Evolutionary conservation across 176 grass and related monocot species (phyloP).

Genomic region (Triticum monococcum): DNA sequence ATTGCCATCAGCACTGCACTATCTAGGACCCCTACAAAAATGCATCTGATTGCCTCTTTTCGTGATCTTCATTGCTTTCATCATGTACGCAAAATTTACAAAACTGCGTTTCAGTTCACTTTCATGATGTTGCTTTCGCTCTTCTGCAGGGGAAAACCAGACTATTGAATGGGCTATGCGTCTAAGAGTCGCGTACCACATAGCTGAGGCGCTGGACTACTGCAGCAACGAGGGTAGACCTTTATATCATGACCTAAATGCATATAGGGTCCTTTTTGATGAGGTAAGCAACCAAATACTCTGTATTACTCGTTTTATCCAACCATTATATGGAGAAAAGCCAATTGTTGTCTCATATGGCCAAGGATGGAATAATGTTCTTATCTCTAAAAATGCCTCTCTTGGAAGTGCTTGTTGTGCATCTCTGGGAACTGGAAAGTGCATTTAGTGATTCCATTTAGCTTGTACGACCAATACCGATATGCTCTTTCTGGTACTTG

Average conservation of each 20-base stretch:
- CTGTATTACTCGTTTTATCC: neutral
- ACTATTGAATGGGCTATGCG: constrained; percentile 99
- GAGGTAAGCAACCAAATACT: constrained; percentile 43
- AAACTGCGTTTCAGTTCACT: neutral
- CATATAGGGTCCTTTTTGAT: constrained; percentile 96
- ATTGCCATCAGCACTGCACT: neutral
- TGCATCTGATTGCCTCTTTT: neutral
- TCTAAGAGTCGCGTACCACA: constrained; percentile 82
- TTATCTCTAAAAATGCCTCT: neutral
- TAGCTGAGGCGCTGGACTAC: constrained; percentile 88
- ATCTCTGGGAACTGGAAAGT: constrained; percentile 12
- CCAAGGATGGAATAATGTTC: neutral
- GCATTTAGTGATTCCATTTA: neutral
- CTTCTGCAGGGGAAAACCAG: constrained; percentile 92
- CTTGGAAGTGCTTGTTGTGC: neutral
- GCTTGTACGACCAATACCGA: neutral
- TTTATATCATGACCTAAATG: constrained; percentile 93
- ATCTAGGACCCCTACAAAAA: neutral
- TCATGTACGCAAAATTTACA: neutral
- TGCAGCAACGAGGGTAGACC: constrained; percentile 67
- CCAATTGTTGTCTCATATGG: constrained; percentile 13
- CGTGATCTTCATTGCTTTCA: neutral
- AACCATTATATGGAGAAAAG: neutral
- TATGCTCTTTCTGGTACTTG: constrained; percentile 8
- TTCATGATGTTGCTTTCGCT: neutral